A percentile compares a stretch with the other conserved stretches of the same genome.
Evolutionary conservation across 768 basidiomycete species (phyloP).

Genomic region (Lactarius akahatsu): DNA sequence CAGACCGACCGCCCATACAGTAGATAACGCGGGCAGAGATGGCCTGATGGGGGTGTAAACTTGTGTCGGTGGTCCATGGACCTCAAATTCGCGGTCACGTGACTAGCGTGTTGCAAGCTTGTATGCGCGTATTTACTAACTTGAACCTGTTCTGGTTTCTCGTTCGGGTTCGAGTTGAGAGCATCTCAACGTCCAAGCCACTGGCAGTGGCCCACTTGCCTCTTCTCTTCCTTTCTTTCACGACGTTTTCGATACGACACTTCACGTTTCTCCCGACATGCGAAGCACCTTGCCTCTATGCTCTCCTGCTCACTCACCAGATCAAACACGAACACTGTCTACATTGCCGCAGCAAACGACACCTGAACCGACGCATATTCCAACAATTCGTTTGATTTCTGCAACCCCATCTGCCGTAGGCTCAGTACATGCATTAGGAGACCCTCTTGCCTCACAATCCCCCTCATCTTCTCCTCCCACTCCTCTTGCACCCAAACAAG

Average conservation of each 20-base stretch:
- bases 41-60: background rate
- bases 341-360: slow-evolving; percentile 35
- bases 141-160: slow-evolving; percentile 2
- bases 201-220: background rate
- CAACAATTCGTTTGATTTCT: slow-evolving; percentile 68
- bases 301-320: slow-evolving; percentile 21
- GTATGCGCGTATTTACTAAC: slow-evolving; percentile 24
- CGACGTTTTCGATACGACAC: slow-evolving; percentile 16
- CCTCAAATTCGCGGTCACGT: slow-evolving; percentile 18
- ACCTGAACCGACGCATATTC: slow-evolving; percentile 37
- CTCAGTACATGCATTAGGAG: slow-evolving; percentile 32
- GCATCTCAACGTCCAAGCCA: background rate
- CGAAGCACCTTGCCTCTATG: slow-evolving; percentile 20
- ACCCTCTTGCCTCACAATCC: slow-evolving; percentile 30
- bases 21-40: background rate
- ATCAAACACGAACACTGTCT: slow-evolving; percentile 32
- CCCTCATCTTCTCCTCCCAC: slow-evolving; percentile 32
- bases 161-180: background rate
- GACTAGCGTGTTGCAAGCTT: slow-evolving; percentile 13
- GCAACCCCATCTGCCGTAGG: slow-evolving; percentile 62
- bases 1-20: background rate
- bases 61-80: background rate
- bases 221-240: background rate
- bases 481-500: slow-evolving; percentile 40
- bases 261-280: slow-evolving; percentile 24